Conservation (phyloP, 805 yeast species). For the Grigorovia transvaalensis region DNA sequence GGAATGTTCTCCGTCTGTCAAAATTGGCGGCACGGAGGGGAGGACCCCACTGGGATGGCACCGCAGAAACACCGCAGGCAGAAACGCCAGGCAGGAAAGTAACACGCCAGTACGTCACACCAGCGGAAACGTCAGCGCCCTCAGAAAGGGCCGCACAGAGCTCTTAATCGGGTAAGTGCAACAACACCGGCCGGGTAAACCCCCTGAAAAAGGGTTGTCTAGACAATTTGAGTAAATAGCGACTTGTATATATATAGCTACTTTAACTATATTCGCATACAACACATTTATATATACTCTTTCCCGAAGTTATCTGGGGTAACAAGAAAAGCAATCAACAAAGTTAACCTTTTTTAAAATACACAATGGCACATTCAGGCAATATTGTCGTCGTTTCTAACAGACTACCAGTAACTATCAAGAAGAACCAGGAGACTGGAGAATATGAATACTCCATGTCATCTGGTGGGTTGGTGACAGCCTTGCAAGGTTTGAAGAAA, state of each 20-base stretch:
- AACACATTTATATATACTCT: too few species aligned
- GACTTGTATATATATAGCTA: not conserved
- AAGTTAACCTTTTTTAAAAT: too few species aligned
- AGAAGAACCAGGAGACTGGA: conserved; percentile 45
- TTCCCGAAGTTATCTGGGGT: too few species aligned
- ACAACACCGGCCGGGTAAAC: not conserved
- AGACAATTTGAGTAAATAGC: too few species aligned
- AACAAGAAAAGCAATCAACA: too few species aligned
- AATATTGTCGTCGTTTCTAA: conserved; percentile 89
- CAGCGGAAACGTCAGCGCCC: too few species aligned
- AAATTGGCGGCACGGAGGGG: not conserved
- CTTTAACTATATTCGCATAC: too few species aligned
- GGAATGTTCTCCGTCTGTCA: too few species aligned
- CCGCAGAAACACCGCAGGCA: not conserved
- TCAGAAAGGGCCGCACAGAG: too few species aligned
- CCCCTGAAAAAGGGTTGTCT: not conserved
- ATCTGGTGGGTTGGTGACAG: conserved; percentile 95
- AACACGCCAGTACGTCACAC: not conserved
- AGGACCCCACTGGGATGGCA: not conserved
- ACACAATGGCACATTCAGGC: conserved; percentile 27
- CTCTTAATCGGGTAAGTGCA: too few species aligned
- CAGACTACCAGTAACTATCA: conserved; percentile 89
- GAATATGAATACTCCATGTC: conserved; percentile 81
- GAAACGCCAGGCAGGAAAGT: not conserved
- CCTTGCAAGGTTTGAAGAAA: conserved; percentile 82